Evolutionary conservation across 192 early-diverging fungal species (phyloP), one percentile per base, ranked within the genome.

Genomic region (Podila minutissima): DNA sequence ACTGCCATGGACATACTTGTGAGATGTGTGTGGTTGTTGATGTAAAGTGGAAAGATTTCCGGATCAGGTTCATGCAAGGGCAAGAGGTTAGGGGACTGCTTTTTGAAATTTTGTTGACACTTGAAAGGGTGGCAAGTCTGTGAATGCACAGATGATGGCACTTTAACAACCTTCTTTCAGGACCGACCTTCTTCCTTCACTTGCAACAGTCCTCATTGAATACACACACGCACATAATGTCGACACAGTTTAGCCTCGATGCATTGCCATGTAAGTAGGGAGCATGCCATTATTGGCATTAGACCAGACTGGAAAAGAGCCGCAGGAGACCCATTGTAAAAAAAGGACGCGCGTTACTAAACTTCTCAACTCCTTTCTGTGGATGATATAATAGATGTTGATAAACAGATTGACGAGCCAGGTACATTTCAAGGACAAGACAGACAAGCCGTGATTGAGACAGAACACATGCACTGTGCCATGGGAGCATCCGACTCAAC

Each of bases 371-470:
- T 67, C 63, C 26, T 0, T 5, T 53, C 49, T n/a, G n/a, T 62
- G 20, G 17, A 46, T 5, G 60, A 62, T 26, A 61, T 38, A 33
- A 12, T 74, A 88, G 87, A 88, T 75, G 84, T 88, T 41, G 87
- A 88, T 70, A 76, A 76, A 17, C 83, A 88, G 55, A 83, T 88
- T 26, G 87, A 88, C 55, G 83, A 86, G 20, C 81, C 66, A 67
- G 83, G 87, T 83, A 86, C 12, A 46, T 17, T 17, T 17, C 41
- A 46, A 37, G 35, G 35, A 37, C 13, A 12, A 12, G 11, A 13
- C 33, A 32, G 12, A 20, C 29, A 10, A 22, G 15, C 7, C 29
- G 7, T 12, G 33, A 15, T 28, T 66, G 49, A 53, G 15, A 35
- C 17, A 17, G 2, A 41, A 8, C 19, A 12, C 28, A 7, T 6